phyloP scores from a whole-genome alignment of 2,329 filamentous ascomycete species.

The Colletotrichum falcatum region DNA sequence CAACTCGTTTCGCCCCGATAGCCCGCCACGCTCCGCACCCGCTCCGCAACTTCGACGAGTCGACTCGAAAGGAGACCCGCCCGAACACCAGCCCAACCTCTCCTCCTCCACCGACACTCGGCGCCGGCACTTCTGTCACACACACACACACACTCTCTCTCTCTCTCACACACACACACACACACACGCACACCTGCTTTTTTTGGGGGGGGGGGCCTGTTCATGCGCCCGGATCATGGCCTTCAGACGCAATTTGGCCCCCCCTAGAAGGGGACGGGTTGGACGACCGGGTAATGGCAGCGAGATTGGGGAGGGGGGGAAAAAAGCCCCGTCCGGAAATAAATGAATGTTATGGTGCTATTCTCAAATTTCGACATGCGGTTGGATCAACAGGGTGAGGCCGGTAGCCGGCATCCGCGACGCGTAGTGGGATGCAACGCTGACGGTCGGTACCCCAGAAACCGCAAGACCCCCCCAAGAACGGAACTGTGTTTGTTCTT shows the following conservation, averaged over 20 bases:
- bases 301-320: background rate
- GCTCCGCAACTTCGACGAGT: slow-evolving; percentile 39
- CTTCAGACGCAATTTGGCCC: too few species aligned
- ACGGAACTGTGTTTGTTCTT: background rate
- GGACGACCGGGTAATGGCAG: too few species aligned
- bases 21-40: slow-evolving; percentile 40
- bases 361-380: background rate
- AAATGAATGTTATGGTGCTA: background rate
- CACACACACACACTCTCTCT: slow-evolving; percentile 11
- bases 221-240: slow-evolving; percentile 1
- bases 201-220: background rate
- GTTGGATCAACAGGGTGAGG: background rate
- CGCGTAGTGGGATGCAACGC: background rate
- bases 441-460: background rate
- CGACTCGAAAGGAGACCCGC: slow-evolving; percentile 38
- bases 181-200: background rate
- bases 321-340: too few species aligned
- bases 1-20: slow-evolving; percentile 38
- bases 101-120: slow-evolving; percentile 39
- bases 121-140: slow-evolving; percentile 39
- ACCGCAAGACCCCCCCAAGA: background rate
- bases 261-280: too few species aligned
- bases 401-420: background rate
- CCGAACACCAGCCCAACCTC: slow-evolving; percentile 39
- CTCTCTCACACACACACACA: slow-evolving; percentile 2